phyloP scores from a whole-genome alignment of 108 stramenopile genomes.

The Schizochytrium sp. region DNA sequence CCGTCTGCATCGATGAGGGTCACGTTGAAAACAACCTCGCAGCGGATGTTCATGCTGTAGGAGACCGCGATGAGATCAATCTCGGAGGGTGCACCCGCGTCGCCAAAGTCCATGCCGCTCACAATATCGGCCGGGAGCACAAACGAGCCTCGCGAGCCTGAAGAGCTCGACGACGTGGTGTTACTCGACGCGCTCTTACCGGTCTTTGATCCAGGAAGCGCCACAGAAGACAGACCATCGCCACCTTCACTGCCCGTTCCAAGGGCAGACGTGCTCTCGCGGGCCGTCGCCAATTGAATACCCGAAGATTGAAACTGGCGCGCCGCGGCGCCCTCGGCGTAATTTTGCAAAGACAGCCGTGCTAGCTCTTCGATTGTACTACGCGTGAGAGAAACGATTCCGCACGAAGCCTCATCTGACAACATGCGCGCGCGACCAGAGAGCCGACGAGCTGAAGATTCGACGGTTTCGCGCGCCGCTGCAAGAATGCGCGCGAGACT shows the following conservation, averaged over 20 bases:
- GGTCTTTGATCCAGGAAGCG: background rate
- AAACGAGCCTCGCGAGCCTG: background rate
- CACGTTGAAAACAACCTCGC: background rate
- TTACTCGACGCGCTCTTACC: background rate
- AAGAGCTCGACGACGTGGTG: background rate
- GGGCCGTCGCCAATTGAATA: background rate
- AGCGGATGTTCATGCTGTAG: background rate
- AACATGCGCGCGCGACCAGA: background rate
- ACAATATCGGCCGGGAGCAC: background rate
- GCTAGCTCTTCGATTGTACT: background rate
- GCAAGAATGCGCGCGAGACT: background rate
- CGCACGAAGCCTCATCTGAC: background rate
- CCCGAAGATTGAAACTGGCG: background rate
- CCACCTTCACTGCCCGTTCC: background rate
- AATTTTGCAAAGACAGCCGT: background rate
- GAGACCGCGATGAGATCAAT: background rate
- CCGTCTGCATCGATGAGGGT: background rate
- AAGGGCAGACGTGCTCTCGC: background rate
- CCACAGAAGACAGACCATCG: background rate
- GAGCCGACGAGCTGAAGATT: background rate
- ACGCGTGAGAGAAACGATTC: background rate
- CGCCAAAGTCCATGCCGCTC: background rate
- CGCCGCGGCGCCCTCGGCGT: background rate
- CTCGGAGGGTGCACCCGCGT: background rate
- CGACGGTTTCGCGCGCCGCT: background rate